A percentile compares a stretch with the other conserved stretches of the same genome.
Evolutionary conservation across 2,329 filamentous ascomycete genomes (phyloP).

Genomic region (Neodidymelliopsis sp.): DNA sequence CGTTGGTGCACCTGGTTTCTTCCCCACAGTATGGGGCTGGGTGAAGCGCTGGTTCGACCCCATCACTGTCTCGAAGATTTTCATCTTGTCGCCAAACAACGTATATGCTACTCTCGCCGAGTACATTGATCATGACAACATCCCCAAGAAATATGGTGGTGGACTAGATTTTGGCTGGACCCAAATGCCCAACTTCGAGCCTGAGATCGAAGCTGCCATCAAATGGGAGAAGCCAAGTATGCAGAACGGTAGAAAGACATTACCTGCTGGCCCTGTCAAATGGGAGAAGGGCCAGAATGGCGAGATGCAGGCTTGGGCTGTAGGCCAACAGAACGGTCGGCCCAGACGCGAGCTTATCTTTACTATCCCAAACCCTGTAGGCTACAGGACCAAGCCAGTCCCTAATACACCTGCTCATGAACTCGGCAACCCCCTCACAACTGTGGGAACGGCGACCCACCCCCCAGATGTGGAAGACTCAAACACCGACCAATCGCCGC

Average conservation of each 20-base stretch:
- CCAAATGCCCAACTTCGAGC: slow-evolving; percentile 75
- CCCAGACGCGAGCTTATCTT: slow-evolving; percentile 51
- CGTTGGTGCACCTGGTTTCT: slow-evolving; percentile 88
- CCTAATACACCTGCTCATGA: slow-evolving; percentile 40
- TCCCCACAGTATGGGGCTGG: slow-evolving; percentile 93
- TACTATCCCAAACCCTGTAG: slow-evolving; percentile 44
- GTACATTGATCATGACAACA: slow-evolving; percentile 83
- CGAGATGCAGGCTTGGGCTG: slow-evolving; percentile 55
- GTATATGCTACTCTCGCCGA: slow-evolving; percentile 77
- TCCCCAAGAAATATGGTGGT: slow-evolving; percentile 90
- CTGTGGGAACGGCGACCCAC: slow-evolving; percentile 47
- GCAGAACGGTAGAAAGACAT: slow-evolving; percentile 48
- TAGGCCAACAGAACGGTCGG: slow-evolving; percentile 54
- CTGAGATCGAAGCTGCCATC: slow-evolving; percentile 51
- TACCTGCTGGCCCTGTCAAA: slow-evolving; percentile 57
- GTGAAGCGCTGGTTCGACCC: slow-evolving; percentile 92
- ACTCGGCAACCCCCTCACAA: slow-evolving; percentile 37
- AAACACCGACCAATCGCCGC: slow-evolving; percentile 26
- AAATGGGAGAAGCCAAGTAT: slow-evolving; percentile 50
- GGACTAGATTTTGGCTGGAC: slow-evolving; percentile 84
- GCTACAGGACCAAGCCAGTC: slow-evolving; percentile 35
- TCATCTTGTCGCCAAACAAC: slow-evolving; percentile 78
- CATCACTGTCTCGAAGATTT: slow-evolving; percentile 90
- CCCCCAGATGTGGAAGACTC: slow-evolving; percentile 36
- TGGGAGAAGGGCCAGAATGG: slow-evolving; percentile 54